Percentiles rank a stretch among this genome's conserved stretches.
Evolutionary conservation across 2,329 filamentous ascomycete species (phyloP).

Genomic region (Cryphonectria japonica): DNA sequence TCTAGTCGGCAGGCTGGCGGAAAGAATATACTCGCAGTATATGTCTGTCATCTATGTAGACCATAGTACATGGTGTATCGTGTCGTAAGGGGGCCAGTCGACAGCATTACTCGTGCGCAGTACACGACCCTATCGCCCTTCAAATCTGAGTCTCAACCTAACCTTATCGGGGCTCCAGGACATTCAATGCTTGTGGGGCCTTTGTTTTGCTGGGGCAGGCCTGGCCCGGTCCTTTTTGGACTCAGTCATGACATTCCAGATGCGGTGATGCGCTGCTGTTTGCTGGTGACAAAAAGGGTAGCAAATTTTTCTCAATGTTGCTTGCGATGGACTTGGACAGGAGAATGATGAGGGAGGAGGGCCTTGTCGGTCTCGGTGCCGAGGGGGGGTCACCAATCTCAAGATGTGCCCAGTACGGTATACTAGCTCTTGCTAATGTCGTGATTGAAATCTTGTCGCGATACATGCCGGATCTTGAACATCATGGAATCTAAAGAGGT

Average conservation of each 20-base stretch:
- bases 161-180: slow-evolving; percentile 19
- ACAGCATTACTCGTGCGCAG: background rate
- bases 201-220: slow-evolving; percentile 25
- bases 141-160: slow-evolving; percentile 24
- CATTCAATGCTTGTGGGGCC: slow-evolving; percentile 24
- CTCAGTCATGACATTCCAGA: slow-evolving; percentile 23
- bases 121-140: slow-evolving; percentile 19
- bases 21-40: background rate
- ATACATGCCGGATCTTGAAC: background rate
- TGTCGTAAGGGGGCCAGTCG: background rate
- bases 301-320: slow-evolving; percentile 6
- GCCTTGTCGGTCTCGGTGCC: slow-evolving; percentile 22
- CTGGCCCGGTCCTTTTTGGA: slow-evolving; percentile 27
- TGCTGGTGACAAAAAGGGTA: background rate
- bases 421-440: background rate
- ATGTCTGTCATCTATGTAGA: background rate
- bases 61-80: slow-evolving; percentile 10
- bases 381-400: slow-evolving; percentile 13
- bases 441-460: background rate
- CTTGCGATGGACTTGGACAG: slow-evolving; percentile 11
- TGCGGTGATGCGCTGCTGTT: slow-evolving; percentile 12
- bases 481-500: background rate
- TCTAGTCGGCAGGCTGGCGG: background rate
- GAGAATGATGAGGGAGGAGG: slow-evolving; percentile 6
- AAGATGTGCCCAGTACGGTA: background rate